Evolutionary conservation across 805 yeast species (phyloP).

Genomic region (Scheffersomyces ergatensis): DNA sequence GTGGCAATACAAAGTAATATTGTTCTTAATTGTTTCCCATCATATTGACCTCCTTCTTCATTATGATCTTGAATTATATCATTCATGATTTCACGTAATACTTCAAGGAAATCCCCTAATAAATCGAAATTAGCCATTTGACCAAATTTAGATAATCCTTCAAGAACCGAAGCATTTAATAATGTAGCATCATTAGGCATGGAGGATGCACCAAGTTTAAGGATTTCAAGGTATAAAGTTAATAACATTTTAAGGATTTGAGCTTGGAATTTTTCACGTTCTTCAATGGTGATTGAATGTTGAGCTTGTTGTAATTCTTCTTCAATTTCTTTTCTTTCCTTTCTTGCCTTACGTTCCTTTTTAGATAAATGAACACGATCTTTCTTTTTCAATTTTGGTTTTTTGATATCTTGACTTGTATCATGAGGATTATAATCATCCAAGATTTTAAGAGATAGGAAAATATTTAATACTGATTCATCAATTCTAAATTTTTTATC

Average conservation of each 20-base stretch:
- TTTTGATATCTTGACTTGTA: conserved; percentile 36
- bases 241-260: conserved; percentile 74
- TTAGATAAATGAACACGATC: conserved; percentile 91
- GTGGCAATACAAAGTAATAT: conserved; percentile 81
- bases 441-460: conserved; percentile 64
- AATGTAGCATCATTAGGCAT: conserved; percentile 40
- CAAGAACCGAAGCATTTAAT: conserved; percentile 82
- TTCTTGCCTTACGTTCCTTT: conserved; percentile 81
- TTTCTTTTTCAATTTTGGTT: conserved; percentile 66
- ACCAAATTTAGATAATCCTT: conserved; percentile 88
- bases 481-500: conserved; percentile 78
- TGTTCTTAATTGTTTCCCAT: conserved; percentile 57
- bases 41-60: conserved; percentile 28
- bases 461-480: conserved; percentile 72
- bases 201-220: conserved; percentile 44
- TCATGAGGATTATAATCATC: conserved; percentile 71
- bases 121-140: conserved; percentile 90
- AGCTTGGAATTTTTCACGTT: conserved; percentile 81
- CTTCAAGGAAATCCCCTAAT: conserved; percentile 89
- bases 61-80: conserved; percentile 48
- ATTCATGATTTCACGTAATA: conserved; percentile 73
- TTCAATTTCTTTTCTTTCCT: conserved; percentile 83
- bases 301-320: conserved; percentile 88
- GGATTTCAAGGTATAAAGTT: conserved; percentile 71
- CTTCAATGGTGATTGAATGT: conserved; percentile 80